Evolutionary conservation across 208 protist genomes (phyloP), one percentile per base, ranked within the genome.

Genomic region (Vickermania ingenoplastis): DNA sequence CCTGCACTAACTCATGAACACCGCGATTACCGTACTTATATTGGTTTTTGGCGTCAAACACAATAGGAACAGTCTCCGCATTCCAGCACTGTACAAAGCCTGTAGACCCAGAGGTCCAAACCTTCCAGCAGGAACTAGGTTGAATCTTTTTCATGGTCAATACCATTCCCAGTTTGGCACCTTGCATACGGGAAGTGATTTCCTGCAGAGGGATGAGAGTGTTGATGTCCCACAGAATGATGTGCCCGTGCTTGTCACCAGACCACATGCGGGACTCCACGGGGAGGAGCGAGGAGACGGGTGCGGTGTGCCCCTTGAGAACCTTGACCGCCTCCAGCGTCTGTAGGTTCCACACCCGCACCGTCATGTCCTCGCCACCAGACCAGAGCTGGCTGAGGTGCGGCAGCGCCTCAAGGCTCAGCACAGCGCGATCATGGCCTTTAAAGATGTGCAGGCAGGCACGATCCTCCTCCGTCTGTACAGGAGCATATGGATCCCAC

Each of bases 51-150:
- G 63, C 61, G 28, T 83, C 67, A 36, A 89, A 82, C 30, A 88
- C 49, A 23, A 90, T 75, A 2, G 87, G 79, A 24, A 77, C 61
- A 26, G 83, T 84, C 57, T 94, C 83, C 13, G 79, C 87, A 63
- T 89, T 89, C 81, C 83, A 94, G 76, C 83, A 91, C 67, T 91
- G 83, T 56, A 91, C 65, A 4, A 82, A 56, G 27, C 87, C 87
- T 48, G 61, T 74, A 28, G 79, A 75, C 5, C 72, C 69, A 1
- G 77, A 65, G 11, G 77, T 86, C 82, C 87, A 94, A 25, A 91
- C 75, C 50, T 83, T 82, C 71, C 82, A 91, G n/a, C 71, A 66
- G 2, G 70, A 71, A 1, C 60, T 75, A 5, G 64, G 72, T 65
- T 81, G 68, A 52, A 85, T 72, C 57, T 80, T 83, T 60, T 77